These are phyloP conservation scores for Planoprotostelium fungivorum DNA, from an alignment of 78 protist species.

Conservation along the genomic window DNA sequence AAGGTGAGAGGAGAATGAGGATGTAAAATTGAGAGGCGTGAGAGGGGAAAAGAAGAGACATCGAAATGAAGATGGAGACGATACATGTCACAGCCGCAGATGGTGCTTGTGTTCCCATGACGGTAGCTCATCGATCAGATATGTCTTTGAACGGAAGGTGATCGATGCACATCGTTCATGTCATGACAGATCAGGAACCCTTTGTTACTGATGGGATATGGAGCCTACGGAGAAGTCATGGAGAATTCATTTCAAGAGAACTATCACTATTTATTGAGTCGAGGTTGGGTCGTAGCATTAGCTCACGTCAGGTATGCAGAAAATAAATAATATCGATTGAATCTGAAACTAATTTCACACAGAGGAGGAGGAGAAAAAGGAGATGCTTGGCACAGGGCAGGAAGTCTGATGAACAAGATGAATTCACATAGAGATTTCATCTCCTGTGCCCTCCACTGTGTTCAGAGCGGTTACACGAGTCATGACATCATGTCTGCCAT, in stretches of 20 bases:
- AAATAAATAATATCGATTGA: neutral
- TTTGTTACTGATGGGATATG: constrained; percentile 46
- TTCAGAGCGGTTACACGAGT: neutral
- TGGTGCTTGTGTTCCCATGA: no score
- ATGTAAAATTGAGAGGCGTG: neutral
- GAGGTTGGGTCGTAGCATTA: neutral
- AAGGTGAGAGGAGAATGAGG: neutral
- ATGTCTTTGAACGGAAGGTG: no score
- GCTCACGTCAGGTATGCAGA: neutral
- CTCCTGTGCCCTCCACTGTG: neutral
- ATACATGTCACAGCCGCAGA: neutral
- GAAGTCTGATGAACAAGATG: neutral
- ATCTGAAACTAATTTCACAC: no score
- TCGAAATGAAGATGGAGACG: neutral
- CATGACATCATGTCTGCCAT: neutral
- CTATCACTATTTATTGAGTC: neutral
- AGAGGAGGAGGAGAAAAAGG: constrained; percentile 7
- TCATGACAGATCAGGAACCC: constrained; percentile 42
- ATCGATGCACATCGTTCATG: no score
- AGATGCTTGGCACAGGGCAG: neutral
- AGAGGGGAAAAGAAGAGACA: neutral
- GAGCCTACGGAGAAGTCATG: constrained; percentile 37
- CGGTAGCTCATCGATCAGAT: no score
- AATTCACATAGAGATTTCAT: neutral
- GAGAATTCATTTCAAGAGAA: neutral